These are phyloP conservation scores for Heterobasidion occidentale DNA, from an alignment of 1,284 basidiomycete species.

Conservation along the genomic window DNA sequence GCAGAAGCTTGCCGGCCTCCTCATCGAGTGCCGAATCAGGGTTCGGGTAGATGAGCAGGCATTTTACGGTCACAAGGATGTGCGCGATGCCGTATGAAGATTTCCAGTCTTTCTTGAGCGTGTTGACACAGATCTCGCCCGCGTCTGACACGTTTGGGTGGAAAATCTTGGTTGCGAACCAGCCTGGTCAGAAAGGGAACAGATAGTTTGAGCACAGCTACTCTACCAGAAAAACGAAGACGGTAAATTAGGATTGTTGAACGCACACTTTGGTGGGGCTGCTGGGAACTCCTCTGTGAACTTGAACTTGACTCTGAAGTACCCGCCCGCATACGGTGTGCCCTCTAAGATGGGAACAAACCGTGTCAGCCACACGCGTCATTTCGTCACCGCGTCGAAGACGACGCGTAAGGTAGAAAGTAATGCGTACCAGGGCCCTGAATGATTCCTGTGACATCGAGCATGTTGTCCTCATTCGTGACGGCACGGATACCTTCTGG, in stretches of 20 bases:
- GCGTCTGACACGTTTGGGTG: slow-evolving; percentile 89
- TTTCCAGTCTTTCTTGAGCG: slow-evolving; percentile 96
- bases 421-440: slow-evolving; percentile 62
- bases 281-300: slow-evolving; percentile 89
- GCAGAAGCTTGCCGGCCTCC: slow-evolving; percentile 84
- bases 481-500: slow-evolving; percentile 85
- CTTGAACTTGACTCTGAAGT: slow-evolving; percentile 81
- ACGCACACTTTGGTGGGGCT: slow-evolving; percentile 84
- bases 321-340: slow-evolving; percentile 89
- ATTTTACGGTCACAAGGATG: slow-evolving; percentile 89
- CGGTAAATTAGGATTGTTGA: not conserved
- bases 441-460: slow-evolving; percentile 76
- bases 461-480: slow-evolving; percentile 77
- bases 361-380: not conserved
- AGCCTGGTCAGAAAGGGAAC: slow-evolving; percentile 42
- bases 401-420: not conserved
- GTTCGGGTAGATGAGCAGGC: slow-evolving; percentile 93
- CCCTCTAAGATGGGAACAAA: slow-evolving; percentile 45
- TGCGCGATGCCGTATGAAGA: slow-evolving; percentile 85
- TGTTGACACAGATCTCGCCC: slow-evolving; percentile 97
- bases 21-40: slow-evolving; percentile 94
- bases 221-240: slow-evolving; percentile 3
- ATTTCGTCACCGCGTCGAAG: not conserved
- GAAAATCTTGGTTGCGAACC: slow-evolving; percentile 90
- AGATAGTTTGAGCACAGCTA: not conserved